Evolutionary conservation across 768 basidiomycete genomes (phyloP).

Genomic region (Coprinopsis marcescibilis): DNA sequence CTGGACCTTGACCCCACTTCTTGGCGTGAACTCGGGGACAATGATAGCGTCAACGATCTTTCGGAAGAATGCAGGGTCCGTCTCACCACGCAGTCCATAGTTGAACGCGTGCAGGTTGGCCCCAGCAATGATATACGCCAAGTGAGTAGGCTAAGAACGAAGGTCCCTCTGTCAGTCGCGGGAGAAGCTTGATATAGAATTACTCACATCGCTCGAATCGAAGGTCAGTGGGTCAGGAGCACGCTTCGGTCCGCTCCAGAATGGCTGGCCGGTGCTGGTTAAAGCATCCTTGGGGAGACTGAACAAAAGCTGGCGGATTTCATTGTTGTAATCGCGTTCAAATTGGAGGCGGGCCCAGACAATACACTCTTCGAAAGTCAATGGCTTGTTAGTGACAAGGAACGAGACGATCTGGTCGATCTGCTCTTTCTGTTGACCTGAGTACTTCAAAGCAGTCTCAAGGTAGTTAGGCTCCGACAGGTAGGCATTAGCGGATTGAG

Average conservation of each 20-base stretch:
- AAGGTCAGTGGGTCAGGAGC: conserved; percentile 90
- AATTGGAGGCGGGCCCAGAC: conserved; percentile 95
- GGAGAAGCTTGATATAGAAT: too few relatives aligned
- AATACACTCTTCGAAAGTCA: conserved; percentile 97
- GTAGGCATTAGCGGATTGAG: conserved; percentile 92
- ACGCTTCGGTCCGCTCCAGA: conserved; percentile 99
- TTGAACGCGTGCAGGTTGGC: conserved; percentile 98
- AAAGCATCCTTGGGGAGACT: conserved; percentile 93
- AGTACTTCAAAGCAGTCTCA: conserved; percentile 85
- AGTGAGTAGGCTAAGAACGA: conserved; percentile 63
- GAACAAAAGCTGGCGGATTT: conserved; percentile 87
- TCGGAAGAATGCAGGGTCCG: conserved; percentile 72
- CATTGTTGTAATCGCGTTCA: conserved; percentile 88
- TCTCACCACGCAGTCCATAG: conserved; percentile 91
- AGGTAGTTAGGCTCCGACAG: conserved; percentile 95
- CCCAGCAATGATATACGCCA: conserved; percentile 85
- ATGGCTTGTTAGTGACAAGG: conserved; percentile 86
- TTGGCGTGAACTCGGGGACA: conserved; percentile 92
- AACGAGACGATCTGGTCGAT: conserved; percentile 83
- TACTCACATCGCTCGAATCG: conserved; percentile 78
- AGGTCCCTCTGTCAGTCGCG: too few relatives aligned
- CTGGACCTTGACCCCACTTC: conserved; percentile 87
- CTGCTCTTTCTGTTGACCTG: conserved; percentile 87
- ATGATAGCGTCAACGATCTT: conserved; percentile 78
- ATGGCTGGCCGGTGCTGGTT: conserved; percentile 89